Percentiles rank a stretch among this genome's conserved stretches.
phyloP scores from a whole-genome alignment of 805 yeast species.

The Saccharomycopsis sp. region DNA sequence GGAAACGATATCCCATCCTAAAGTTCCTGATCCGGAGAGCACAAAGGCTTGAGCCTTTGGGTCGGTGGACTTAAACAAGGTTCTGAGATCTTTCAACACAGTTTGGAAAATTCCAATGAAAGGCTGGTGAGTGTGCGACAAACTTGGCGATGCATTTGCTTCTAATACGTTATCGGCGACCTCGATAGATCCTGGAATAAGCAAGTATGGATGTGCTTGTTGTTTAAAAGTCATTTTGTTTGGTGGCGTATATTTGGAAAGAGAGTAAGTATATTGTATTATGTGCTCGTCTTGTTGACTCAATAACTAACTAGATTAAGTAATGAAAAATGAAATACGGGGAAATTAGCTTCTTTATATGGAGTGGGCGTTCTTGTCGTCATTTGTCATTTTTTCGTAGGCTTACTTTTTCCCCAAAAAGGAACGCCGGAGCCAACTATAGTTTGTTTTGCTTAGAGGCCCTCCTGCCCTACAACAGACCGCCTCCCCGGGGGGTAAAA shows the following conservation, averaged over 20 bases:
- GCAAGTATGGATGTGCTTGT: conserved; percentile 26
- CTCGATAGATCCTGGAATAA: conserved; percentile 86
- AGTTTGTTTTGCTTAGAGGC: neutral
- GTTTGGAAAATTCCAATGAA: conserved; percentile 69
- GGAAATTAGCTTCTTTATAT: neutral
- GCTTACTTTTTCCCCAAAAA: neutral
- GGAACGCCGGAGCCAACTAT: neutral
- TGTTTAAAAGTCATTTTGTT: conserved; percentile 18
- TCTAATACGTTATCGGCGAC: conserved; percentile 71
- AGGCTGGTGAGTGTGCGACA: conserved; percentile 86
- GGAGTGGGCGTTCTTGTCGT: neutral
- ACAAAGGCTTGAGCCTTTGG: conserved; percentile 72
- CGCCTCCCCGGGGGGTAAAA: neutral
- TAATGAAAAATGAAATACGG: neutral
- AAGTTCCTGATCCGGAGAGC: conserved; percentile 84
- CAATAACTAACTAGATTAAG: neutral
- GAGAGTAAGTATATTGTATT: neutral
- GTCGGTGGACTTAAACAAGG: conserved; percentile 64
- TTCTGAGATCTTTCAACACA: conserved; percentile 61
- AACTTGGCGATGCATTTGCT: conserved; percentile 78
- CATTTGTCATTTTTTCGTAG: neutral
- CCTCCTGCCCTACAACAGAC: neutral
- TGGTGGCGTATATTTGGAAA: neutral
- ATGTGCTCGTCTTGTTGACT: neutral
- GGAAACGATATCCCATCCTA: conserved; percentile 90